phyloP scores from a whole-genome alignment of 768 basidiomycete genomes.

The Suillus occidentalis region DNA sequence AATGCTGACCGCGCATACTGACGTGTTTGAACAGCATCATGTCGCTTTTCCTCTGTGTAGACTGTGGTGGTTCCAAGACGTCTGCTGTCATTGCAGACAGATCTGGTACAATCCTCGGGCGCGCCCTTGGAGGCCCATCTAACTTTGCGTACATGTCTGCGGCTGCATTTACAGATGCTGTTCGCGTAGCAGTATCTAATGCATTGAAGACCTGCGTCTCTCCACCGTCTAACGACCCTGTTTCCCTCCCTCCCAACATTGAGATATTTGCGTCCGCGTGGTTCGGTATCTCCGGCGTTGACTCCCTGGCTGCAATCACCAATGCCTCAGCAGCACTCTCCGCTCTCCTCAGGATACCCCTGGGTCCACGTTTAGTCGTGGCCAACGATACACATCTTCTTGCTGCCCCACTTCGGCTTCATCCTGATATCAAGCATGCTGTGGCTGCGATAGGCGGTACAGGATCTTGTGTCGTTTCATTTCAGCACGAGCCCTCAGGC shows the following conservation, averaged over 20 bases:
- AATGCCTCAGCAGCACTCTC: slow-evolving; percentile 56
- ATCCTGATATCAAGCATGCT: slow-evolving; percentile 58
- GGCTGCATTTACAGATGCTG: slow-evolving; percentile 54
- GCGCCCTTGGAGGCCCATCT: slow-evolving; percentile 73
- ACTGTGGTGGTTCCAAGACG: slow-evolving; percentile 91
- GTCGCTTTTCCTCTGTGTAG: slow-evolving; percentile 76
- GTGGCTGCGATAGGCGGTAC: slow-evolving; percentile 81
- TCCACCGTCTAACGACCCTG: slow-evolving; percentile 35
- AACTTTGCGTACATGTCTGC: slow-evolving; percentile 81
- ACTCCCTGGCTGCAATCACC: slow-evolving; percentile 63
- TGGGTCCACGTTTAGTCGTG: slow-evolving; percentile 55
- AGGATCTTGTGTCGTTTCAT: slow-evolving; percentile 73
- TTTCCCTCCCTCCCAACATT: slow-evolving; percentile 39
- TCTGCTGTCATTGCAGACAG: slow-evolving; percentile 65
- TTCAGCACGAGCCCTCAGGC: slow-evolving; percentile 42
- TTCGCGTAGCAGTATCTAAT: slow-evolving; percentile 49
- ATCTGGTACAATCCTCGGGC: slow-evolving; percentile 61
- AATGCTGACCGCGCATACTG: not conserved
- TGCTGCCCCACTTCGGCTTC: slow-evolving; percentile 70
- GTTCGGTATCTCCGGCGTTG: slow-evolving; percentile 84
- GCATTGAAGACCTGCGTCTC: slow-evolving; percentile 52
- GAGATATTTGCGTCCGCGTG: slow-evolving; percentile 65
- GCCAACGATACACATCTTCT: slow-evolving; percentile 86
- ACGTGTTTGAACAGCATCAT: slow-evolving; percentile 26
- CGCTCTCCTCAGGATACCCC: slow-evolving; percentile 55